A percentile compares a stretch with the other conserved stretches of the same genome.
These are phyloP conservation scores for Lyophyllum semitale DNA, from an alignment of 768 basidiomycete genomes.

Conservation along the genomic window DNA sequence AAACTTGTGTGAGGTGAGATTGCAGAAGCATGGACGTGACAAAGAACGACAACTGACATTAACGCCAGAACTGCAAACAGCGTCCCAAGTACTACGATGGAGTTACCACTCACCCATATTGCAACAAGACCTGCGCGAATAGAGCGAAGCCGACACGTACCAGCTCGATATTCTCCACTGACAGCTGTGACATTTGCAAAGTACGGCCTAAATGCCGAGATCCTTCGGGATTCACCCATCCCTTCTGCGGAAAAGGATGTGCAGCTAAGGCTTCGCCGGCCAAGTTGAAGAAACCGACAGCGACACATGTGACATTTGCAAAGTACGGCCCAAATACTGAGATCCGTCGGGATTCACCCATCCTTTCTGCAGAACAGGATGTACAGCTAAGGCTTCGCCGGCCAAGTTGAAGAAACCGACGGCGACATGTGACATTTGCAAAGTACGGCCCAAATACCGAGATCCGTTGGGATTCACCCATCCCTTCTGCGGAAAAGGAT, in stretches of 20 bases:
- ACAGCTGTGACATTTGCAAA: conserved; percentile 58
- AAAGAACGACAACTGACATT: conserved; percentile 7
- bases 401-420: too few relatives aligned
- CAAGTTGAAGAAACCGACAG: too few relatives aligned
- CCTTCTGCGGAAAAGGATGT: too few relatives aligned
- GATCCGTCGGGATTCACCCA: too few relatives aligned
- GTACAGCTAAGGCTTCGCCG: too few relatives aligned
- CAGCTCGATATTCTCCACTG: conserved; percentile 31
- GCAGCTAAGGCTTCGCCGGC: too few relatives aligned
- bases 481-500: conserved; percentile 65
- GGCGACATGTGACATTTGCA: too few relatives aligned
- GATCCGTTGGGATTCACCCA: conserved; percentile 57
- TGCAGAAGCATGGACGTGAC: conserved; percentile 4
- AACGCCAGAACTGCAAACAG: conserved; percentile 51
- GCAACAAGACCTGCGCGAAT: conserved; percentile 59
- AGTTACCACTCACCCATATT: conserved; percentile 56
- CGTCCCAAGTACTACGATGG: conserved; percentile 61
- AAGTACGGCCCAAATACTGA: too few relatives aligned
- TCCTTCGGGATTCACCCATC: too few relatives aligned
- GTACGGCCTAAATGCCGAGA: conserved; percentile 62
- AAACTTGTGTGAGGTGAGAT: conserved; percentile 52
- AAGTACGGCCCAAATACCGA: too few relatives aligned
- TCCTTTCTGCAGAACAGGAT: too few relatives aligned
- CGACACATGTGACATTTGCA: too few relatives aligned
- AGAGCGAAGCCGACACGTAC: conserved; percentile 35